These are phyloP conservation scores for Phlyctochytrium arcticum DNA, from an alignment of 192 early-diverging fungal genomes.

Conservation along the genomic window DNA sequence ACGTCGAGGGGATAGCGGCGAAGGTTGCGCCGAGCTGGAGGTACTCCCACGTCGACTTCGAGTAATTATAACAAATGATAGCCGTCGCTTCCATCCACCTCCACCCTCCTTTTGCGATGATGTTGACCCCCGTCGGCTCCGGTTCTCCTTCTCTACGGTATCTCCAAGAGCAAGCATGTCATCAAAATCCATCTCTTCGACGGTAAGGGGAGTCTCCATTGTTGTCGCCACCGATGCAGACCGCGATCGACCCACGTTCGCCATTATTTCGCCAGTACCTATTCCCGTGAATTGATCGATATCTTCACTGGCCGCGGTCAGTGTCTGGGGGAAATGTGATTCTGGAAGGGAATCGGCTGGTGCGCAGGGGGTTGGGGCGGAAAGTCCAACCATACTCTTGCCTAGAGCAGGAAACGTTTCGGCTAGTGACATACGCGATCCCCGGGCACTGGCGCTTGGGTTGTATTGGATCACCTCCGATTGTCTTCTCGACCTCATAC, in stretches of 20 bases:
- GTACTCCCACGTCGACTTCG: not conserved
- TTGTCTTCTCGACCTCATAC: not conserved
- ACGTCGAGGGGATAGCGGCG: not conserved
- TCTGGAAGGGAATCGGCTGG: constrained; percentile 7
- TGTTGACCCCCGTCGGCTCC: not conserved
- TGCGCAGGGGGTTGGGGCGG: constrained; percentile 8
- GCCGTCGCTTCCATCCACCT: not conserved
- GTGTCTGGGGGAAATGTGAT: constrained; percentile 13
- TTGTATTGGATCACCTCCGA: not conserved
- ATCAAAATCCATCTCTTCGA: constrained; percentile 8
- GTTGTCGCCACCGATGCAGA: not conserved
- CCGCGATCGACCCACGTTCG: too few species aligned
- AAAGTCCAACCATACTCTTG: not conserved
- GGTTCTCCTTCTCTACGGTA: not conserved
- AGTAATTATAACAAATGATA: not conserved
- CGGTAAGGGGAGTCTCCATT: not conserved
- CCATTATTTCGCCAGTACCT: not conserved
- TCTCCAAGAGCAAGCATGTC: not conserved
- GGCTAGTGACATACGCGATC: constrained; percentile 4
- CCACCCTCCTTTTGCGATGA: not conserved
- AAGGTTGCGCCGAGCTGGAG: not conserved
- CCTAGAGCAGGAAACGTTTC: constrained; percentile 1
- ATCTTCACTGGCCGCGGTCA: constrained; percentile 12
- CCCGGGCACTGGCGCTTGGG: not conserved
- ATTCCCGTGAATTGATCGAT: constrained; percentile 11